Percentiles rank a stretch among this genome's conserved stretches.
These are phyloP conservation scores for Beauveria australis DNA, from an alignment of 2,329 filamentous ascomycete species.

Conservation along the genomic window DNA sequence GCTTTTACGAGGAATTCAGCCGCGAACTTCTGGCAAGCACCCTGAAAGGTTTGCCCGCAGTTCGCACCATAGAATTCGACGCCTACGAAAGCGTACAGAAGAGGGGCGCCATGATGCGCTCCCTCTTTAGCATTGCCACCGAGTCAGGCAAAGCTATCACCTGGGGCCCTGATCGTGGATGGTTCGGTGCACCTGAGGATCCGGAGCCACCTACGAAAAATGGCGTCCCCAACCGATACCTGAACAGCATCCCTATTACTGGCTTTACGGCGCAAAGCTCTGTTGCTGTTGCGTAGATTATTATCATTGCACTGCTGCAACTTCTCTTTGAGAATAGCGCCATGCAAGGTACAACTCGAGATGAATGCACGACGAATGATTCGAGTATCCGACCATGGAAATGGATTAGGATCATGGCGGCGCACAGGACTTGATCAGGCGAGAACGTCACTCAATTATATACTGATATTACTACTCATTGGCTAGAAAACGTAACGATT, in stretches of 20 bases:
- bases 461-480: background rate
- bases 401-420: background rate
- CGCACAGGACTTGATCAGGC: background rate
- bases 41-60: constrained; percentile 45
- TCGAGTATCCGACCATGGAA: background rate
- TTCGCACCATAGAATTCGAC: constrained; percentile 60
- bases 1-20: constrained; percentile 64
- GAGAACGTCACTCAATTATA: background rate
- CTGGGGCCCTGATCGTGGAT: constrained; percentile 62
- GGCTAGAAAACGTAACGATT: background rate
- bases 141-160: constrained; percentile 43
- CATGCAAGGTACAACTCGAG: background rate
- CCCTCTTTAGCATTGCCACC: constrained; percentile 45
- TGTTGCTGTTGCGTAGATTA: constrained; percentile 5
- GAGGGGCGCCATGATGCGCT: constrained; percentile 54
- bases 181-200: constrained; percentile 43
- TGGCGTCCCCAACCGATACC: constrained; percentile 4
- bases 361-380: background rate
- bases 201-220: constrained; percentile 11
- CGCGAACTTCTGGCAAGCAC: constrained; percentile 48
- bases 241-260: background rate
- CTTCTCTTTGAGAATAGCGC: background rate
- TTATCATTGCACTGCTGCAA: background rate
- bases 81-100: constrained; percentile 59
- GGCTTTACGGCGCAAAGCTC: constrained; percentile 6